Conservation (phyloP, 805 yeast genomes). For the Saturnispora ahearnii region DNA sequence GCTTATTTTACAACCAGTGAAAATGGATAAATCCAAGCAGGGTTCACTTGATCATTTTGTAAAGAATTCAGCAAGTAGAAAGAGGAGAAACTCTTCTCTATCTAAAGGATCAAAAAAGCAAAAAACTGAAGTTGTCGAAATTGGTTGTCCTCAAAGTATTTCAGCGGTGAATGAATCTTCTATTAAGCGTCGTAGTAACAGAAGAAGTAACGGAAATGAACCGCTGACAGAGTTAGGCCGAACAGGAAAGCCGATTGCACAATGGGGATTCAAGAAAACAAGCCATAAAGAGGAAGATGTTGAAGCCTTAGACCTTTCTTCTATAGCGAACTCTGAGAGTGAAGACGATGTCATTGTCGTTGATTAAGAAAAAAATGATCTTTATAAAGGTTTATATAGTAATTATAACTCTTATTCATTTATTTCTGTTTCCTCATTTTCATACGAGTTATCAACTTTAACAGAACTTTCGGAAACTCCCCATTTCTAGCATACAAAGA, state of each 20-base stretch:
- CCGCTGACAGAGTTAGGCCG: background rate
- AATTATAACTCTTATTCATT: background rate
- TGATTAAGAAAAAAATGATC: slow-evolving; percentile 2
- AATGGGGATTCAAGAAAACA: background rate
- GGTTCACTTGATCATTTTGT: background rate
- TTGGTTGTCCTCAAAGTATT: background rate
- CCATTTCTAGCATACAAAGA: slow-evolving; percentile 27
- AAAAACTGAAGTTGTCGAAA: background rate
- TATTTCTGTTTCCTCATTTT: slow-evolving; percentile 15
- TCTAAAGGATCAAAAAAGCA: background rate
- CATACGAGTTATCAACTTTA: slow-evolving; percentile 20
- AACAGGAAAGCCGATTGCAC: slow-evolving; percentile 3
- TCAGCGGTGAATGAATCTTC: background rate
- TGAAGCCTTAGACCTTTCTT: slow-evolving; percentile 3
- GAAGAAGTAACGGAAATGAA: background rate
- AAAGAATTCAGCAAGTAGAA: background rate
- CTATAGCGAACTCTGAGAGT: background rate
- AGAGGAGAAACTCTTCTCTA: background rate
- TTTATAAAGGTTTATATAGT: background rate
- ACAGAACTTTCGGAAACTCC: slow-evolving; percentile 29
- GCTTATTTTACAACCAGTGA: background rate
- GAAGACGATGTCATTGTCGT: slow-evolving; percentile 6
- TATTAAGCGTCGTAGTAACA: background rate
- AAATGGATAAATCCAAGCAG: background rate
- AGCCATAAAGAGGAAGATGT: background rate